Evolutionary conservation across 2,329 filamentous ascomycete species (phyloP), one percentile per base, ranked within the genome.

Genomic region (Mycosphaerella sp.): DNA sequence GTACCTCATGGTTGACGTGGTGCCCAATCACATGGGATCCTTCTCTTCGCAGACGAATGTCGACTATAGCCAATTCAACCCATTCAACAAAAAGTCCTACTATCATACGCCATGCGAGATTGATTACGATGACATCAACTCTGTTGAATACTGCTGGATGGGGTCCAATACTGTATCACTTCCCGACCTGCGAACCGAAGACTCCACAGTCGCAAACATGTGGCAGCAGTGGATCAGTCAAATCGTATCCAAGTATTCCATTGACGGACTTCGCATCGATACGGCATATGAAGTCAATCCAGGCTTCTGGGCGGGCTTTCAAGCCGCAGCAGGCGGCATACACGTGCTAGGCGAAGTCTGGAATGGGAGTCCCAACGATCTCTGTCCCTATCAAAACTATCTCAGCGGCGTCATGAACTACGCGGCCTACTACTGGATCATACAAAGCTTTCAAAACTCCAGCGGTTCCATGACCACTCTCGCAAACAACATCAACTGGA

Each of bases 171-270:
- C 70, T 6, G 74, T 79, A 12, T 71, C 73, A 0, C 74, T 86
- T 0, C 80, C 82, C 0, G 82, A 86, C 56, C 62, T 86, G 10
- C 69, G 79, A 44, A 85, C 82, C 0, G 72, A 77, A 35, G 69
- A 73, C 25, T 42, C 68, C 0, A 64, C 64, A 1, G 76, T 85
- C 10, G 71, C 73, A 14, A 65, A 63, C 14, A 68, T 78, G 12
- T 79, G 77, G 64, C 70, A 79, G 42, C 65, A 69, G 16, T 86
- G 83, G 83, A 71, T 86, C 56, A 66, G 62, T n/a, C 70, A 70
- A 40, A 69, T 85, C 0, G 77, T 86, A 1, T 61, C 71, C 3
- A 79, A 80, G 55, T 86, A 83, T 61, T 72, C 71, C 21, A 80
- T 84, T 68, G 75, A 78, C 58, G 75, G 74, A 2, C 59, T 78